Percentiles rank a stretch among this genome's conserved stretches.
These are phyloP conservation scores for Pseudognaphalium luteoalbum DNA, from an alignment of 129 eudicot genomes.

Conservation along the genomic window DNA sequence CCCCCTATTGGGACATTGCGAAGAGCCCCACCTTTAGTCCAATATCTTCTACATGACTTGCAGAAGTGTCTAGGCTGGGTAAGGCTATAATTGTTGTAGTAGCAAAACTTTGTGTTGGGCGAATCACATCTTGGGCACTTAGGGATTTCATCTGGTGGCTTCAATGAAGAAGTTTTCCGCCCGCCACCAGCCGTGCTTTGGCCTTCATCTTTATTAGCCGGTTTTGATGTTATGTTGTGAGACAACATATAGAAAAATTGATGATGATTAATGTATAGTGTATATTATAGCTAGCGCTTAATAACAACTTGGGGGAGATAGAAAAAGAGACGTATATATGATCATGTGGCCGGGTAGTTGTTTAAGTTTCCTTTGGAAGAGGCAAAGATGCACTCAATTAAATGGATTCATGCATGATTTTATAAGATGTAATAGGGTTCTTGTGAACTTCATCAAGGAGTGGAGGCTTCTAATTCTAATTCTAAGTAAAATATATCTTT, in stretches of 20 bases:
- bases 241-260: slow-evolving; percentile 44
- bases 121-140: slow-evolving; percentile 93
- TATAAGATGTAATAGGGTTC: slow-evolving; percentile 44
- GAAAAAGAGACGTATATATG: background rate
- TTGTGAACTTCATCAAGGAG: slow-evolving; percentile 73
- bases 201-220: slow-evolving; percentile 40
- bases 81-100: slow-evolving; percentile 93
- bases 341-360: slow-evolving; percentile 23
- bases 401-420: slow-evolving; percentile 70
- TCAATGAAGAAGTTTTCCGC: slow-evolving; percentile 31
- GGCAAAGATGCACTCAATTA: slow-evolving; percentile 52
- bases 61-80: slow-evolving; percentile 86
- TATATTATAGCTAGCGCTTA: slow-evolving; percentile 28
- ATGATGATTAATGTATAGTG: background rate
- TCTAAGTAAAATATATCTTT: background rate
- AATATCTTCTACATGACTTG: slow-evolving; percentile 82
- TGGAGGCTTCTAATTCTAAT: slow-evolving; percentile 32
- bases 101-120: slow-evolving; percentile 87
- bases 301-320: slow-evolving; percentile 17
- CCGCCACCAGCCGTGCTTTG: slow-evolving; percentile 34
- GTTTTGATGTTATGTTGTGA: slow-evolving; percentile 36
- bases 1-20: slow-evolving; percentile 88
- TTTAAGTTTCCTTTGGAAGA: slow-evolving; percentile 50
- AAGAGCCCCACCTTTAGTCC: slow-evolving; percentile 89
- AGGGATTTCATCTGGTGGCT: slow-evolving; percentile 39